Percentiles rank a stretch among this genome's conserved stretches.
These are phyloP conservation scores for Suhomyces chickasaworum DNA, from an alignment of 1,139 yeast genomes.

Conservation along the genomic window DNA sequence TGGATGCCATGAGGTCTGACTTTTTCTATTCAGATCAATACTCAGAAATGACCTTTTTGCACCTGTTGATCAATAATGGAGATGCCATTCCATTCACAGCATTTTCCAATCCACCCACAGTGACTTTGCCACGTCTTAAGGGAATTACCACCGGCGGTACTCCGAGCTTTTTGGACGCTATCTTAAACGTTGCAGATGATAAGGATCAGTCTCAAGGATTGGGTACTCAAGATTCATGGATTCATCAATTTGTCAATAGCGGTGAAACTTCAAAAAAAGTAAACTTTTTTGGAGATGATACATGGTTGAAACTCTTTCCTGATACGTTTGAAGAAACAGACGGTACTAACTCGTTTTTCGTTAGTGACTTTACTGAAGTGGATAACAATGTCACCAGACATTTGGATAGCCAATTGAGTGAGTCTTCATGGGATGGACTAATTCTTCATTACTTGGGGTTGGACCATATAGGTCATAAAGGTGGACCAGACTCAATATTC, in stretches of 20 bases:
- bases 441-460: conserved; percentile 90
- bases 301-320: conserved; percentile 87
- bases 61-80: conserved; percentile 63
- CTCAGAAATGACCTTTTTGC: conserved; percentile 63
- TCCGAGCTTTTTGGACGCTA: conserved; percentile 81
- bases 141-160: conserved; percentile 84
- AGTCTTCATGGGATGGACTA: conserved; percentile 71
- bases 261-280: conserved; percentile 40
- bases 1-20: conserved; percentile 92
- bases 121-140: conserved; percentile 74
- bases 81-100: conserved; percentile 88
- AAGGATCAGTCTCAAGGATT: conserved; percentile 74
- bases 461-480: conserved; percentile 97
- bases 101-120: conserved; percentile 84
- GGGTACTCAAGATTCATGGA: conserved; percentile 83
- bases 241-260: conserved; percentile 57
- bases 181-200: conserved; percentile 89
- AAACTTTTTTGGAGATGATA: conserved; percentile 94
- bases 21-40: conserved; percentile 69
- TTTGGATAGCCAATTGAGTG: conserved; percentile 53
- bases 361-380: conserved; percentile 91
- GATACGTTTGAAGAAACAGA: conserved; percentile 62
- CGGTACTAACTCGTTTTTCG: conserved; percentile 93
- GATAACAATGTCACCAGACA: conserved; percentile 93
- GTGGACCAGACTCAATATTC: conserved; percentile 79